Percentiles rank a stretch among this genome's conserved stretches.
phyloP scores from a whole-genome alignment of 768 basidiomycete species.

The Botryobasidium botryosum region DNA sequence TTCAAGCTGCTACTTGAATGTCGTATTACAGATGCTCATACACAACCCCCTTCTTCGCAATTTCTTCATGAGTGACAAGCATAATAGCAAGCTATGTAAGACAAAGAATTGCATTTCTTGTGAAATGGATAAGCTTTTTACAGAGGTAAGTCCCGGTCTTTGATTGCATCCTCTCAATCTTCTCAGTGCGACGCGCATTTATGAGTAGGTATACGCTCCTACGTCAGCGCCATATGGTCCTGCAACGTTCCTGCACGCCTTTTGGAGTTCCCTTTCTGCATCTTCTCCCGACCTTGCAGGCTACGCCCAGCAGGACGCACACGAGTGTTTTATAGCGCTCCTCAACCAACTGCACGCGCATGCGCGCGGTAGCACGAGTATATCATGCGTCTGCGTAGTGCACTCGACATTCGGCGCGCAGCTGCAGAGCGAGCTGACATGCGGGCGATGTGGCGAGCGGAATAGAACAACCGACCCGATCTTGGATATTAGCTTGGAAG shows the following conservation, averaged over 20 bases:
- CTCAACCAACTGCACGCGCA: slow-evolving; percentile 78
- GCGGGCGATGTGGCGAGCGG: slow-evolving; percentile 64
- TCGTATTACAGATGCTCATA: slow-evolving; percentile 72
- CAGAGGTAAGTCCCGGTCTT: slow-evolving; percentile 32
- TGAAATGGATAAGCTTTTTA: slow-evolving; percentile 79
- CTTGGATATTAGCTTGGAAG: slow-evolving; percentile 77
- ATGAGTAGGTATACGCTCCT: slow-evolving; percentile 26
- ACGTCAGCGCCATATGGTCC: slow-evolving; percentile 58
- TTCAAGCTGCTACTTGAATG: slow-evolving; percentile 89
- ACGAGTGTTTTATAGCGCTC: slow-evolving; percentile 70
- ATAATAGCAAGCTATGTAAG: slow-evolving; percentile 58
- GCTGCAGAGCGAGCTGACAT: slow-evolving; percentile 77
- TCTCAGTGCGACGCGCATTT: slow-evolving; percentile 3
- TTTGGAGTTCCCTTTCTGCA: slow-evolving; percentile 41
- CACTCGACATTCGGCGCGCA: slow-evolving; percentile 81
- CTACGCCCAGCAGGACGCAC: slow-evolving; percentile 89
- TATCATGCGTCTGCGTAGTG: slow-evolving; percentile 77
- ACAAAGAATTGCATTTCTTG: slow-evolving; percentile 65
- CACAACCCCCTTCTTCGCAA: slow-evolving; percentile 82
- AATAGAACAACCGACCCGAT: slow-evolving; percentile 77
- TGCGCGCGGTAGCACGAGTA: slow-evolving; percentile 54
- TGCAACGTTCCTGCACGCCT: slow-evolving; percentile 61
- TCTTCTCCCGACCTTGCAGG: slow-evolving; percentile 66
- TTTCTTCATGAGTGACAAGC: slow-evolving; percentile 81
- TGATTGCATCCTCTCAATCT: neutral